Evolutionary conservation across 192 early-diverging fungal genomes (phyloP).

Genomic region (Gorgonomyces haynaldii): DNA sequence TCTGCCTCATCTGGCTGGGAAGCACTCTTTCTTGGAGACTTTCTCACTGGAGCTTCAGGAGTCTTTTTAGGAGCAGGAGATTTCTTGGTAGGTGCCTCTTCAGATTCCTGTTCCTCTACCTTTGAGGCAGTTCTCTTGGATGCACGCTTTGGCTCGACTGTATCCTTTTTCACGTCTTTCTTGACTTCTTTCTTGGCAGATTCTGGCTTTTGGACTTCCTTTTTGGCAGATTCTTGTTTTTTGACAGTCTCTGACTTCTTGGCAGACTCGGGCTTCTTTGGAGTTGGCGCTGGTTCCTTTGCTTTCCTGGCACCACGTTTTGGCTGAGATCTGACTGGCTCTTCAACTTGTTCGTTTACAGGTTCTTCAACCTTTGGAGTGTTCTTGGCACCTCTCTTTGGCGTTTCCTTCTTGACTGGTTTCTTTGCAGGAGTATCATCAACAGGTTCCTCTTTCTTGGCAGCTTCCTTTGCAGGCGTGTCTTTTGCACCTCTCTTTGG

Average conservation of each 20-base stretch:
- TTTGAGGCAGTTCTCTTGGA: background rate
- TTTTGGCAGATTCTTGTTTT: background rate
- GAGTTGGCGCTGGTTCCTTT: background rate
- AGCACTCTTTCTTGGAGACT: too few species aligned
- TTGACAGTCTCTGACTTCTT: background rate
- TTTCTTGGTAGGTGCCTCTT: background rate
- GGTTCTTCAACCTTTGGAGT: too few species aligned
- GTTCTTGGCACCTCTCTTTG: too few species aligned
- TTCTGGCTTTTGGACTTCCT: background rate
- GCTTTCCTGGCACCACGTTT: too few species aligned
- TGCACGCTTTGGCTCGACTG: too few species aligned
- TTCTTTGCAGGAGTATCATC: background rate
- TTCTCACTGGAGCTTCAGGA: too few species aligned
- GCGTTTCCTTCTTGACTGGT: background rate
- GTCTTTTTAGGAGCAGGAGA: background rate
- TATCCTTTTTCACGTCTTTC: background rate
- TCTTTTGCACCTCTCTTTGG: constrained; percentile 1
- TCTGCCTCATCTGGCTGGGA: background rate
- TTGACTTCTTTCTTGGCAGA: background rate
- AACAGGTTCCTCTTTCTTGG: background rate
- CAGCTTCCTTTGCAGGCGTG: background rate
- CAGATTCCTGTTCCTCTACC: background rate
- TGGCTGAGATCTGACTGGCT: too few species aligned
- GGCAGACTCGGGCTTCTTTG: background rate
- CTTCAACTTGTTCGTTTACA: too few species aligned